phyloP scores from a whole-genome alignment of 2,329 filamentous ascomycete genomes.

The Apiospora hydei region DNA sequence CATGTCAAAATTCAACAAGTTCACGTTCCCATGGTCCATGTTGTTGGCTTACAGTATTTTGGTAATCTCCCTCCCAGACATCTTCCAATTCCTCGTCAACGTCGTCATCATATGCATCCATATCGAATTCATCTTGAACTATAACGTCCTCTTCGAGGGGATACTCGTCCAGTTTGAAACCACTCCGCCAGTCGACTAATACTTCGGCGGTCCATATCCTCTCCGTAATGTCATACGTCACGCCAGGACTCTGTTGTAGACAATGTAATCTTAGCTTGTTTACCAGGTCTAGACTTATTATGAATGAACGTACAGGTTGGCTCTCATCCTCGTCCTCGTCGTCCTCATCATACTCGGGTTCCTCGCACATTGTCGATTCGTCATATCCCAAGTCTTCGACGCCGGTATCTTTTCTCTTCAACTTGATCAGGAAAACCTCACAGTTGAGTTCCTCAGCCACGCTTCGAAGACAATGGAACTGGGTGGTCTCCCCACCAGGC shows the following conservation, averaged over 20 bases:
- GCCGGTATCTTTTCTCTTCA: constrained; percentile 9
- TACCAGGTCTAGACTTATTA: not conserved
- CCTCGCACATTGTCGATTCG: not conserved
- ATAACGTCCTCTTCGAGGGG: not conserved
- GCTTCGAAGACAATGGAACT: not conserved
- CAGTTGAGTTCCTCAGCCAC: not conserved
- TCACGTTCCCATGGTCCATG: too few species aligned
- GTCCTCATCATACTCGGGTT: not conserved
- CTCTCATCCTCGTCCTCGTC: not conserved
- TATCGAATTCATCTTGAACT: constrained; percentile 5
- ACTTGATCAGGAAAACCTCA: not conserved
- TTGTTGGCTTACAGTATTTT: not conserved
- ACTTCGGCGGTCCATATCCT: constrained; percentile 13
- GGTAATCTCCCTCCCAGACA: not conserved
- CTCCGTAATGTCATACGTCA: not conserved
- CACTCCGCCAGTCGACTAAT: not conserved
- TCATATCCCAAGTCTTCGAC: not conserved
- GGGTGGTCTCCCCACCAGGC: not conserved
- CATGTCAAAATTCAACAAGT: not conserved
- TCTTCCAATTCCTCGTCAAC: not conserved
- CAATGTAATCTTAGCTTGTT: not conserved
- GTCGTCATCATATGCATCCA: not conserved
- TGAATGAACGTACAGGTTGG: not conserved
- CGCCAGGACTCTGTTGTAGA: not conserved
- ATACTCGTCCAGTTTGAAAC: not conserved